Evolutionary conservation across 257 asterid genomes (phyloP), one percentile per base, ranked within the genome.

Genomic region (Fraxinus pennsylvanica): DNA sequence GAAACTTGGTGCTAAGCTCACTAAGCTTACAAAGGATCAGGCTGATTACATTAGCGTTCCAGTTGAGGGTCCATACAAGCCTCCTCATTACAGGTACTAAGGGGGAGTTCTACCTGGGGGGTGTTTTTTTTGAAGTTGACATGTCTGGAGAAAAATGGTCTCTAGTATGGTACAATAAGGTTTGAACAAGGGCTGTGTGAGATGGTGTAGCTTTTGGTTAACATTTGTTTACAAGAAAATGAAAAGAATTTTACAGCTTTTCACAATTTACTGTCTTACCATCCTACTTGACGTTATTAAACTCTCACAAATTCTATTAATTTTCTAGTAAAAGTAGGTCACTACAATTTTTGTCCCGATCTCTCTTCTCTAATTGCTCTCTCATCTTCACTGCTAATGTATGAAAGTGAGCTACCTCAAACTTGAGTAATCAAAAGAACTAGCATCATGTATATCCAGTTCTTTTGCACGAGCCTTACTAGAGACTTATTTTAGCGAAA

Each of bases 41-140:
- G 67, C 67, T n/a, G 67, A 59, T 21, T 59, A 59, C 67, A 59
- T 59, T 59, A 59, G 67, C 29, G 0, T 59, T 5, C 67, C 67
- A 22, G 67, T 59, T 0, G 67, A 59, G 67, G 67, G 67, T 59
- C 67, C 67, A 21, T 59, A 59, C 67, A 59, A 59, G 30, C 67
- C 67, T 59, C 67, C 67, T n/a, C 67, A 59, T n/a, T 59, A 59
- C 67, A 59, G 67, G 67, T 59, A 59, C 32, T 59, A 59, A 59
- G 29, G 10, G 65, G 67, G 27, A 25, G 27, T 25, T 25, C 27
- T 25, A 5, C 22, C 29, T 19, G n/a, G 65, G 27, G 65, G 66
- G 66, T n/a, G 66, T 57, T 57, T 57, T 32, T 32, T 19, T 59
- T 3, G 67, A 6, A 7, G 14, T 59, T 21, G 30, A 25, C 9